Evolutionary conservation across 2,329 filamentous ascomycete genomes (phyloP).

Genomic region (Basipetospora chlamydospora): DNA sequence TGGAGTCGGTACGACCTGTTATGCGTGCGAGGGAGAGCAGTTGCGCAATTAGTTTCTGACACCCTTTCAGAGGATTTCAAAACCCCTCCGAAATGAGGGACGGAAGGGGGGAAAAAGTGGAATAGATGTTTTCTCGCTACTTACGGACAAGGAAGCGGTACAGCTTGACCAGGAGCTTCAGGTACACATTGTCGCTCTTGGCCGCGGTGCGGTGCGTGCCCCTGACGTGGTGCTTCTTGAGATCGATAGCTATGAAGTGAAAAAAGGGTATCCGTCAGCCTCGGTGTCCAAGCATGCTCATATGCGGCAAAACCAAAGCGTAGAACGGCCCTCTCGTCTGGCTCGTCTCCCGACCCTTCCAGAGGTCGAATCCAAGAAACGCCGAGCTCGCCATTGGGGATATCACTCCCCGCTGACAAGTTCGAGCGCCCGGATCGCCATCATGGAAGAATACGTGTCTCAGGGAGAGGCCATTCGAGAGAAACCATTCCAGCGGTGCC

Average conservation of each 20-base stretch:
- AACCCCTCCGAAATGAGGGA: no score
- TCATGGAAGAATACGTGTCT: conserved; percentile 2
- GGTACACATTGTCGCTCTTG: conserved; percentile 97
- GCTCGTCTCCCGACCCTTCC: not conserved
- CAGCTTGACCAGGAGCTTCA: conserved; percentile 94
- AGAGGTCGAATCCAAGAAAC: not conserved
- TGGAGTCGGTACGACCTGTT: conserved; percentile 81
- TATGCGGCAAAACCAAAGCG: conserved; percentile 16
- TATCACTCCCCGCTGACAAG: no score
- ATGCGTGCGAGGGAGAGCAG: not conserved
- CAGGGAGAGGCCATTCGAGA: conserved; percentile 7
- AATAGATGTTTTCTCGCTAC: conserved; percentile 20
- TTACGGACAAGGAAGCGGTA: conserved; percentile 94
- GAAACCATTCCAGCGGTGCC: conserved; percentile 3
- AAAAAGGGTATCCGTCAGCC: conserved; percentile 15
- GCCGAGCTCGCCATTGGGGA: not conserved
- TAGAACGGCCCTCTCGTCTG: conserved; percentile 6
- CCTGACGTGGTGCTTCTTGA: conserved; percentile 55
- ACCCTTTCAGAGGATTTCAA: no score
- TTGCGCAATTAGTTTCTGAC: not conserved
- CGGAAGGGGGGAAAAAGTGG: not conserved
- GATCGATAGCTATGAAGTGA: conserved; percentile 51
- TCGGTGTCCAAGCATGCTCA: conserved; percentile 46
- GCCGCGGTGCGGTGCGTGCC: conserved; percentile 78
- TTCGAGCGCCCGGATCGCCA: no score